phyloP scores from a whole-genome alignment of 2,329 filamentous ascomycete species.

The Clarireedia hainanense region DNA sequence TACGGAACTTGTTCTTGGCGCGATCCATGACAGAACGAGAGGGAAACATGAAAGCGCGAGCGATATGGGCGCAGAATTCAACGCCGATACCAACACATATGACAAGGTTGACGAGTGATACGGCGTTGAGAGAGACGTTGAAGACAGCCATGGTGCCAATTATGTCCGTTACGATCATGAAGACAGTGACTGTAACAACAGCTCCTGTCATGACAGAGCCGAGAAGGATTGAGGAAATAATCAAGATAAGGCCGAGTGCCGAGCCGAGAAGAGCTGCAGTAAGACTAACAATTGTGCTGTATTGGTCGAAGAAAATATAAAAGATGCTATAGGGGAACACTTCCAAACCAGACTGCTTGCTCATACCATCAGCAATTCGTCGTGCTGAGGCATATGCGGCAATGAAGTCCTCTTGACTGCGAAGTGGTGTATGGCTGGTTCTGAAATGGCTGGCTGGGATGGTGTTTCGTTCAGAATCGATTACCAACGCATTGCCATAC shows the following conservation, averaged over 20 bases:
- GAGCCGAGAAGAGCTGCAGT: slow-evolving; percentile 74
- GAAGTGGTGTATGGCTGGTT: slow-evolving; percentile 77
- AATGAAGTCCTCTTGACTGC: slow-evolving; percentile 89
- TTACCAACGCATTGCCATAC: slow-evolving; percentile 76
- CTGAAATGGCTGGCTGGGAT: slow-evolving; percentile 87
- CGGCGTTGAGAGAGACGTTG: slow-evolving; percentile 84
- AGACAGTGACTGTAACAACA: slow-evolving; percentile 77
- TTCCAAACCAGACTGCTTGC: slow-evolving; percentile 61
- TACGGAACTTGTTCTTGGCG: slow-evolving; percentile 69
- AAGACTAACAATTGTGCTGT: slow-evolving; percentile 73
- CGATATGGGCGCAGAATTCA: slow-evolving; percentile 96
- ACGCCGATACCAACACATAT: slow-evolving; percentile 96
- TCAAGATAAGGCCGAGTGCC: slow-evolving; percentile 77
- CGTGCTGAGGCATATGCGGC: slow-evolving; percentile 81
- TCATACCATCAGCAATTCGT: slow-evolving; percentile 74
- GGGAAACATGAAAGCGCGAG: slow-evolving; percentile 92
- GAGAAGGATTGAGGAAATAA: slow-evolving; percentile 70
- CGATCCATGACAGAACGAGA: slow-evolving; percentile 73
- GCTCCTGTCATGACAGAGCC: slow-evolving; percentile 76
- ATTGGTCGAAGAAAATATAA: slow-evolving; percentile 99
- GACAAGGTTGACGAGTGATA: slow-evolving; percentile 90
- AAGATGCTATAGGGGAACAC: slow-evolving; percentile 97
- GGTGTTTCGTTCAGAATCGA: slow-evolving; percentile 58
- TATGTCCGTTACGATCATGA: slow-evolving; percentile 91
- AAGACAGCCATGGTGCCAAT: slow-evolving; percentile 90